Percentiles rank a stretch among this genome's conserved stretches.
These are phyloP conservation scores for Dipteronia dyeriana DNA, from an alignment of 345 rosid genomes.

Conservation along the genomic window DNA sequence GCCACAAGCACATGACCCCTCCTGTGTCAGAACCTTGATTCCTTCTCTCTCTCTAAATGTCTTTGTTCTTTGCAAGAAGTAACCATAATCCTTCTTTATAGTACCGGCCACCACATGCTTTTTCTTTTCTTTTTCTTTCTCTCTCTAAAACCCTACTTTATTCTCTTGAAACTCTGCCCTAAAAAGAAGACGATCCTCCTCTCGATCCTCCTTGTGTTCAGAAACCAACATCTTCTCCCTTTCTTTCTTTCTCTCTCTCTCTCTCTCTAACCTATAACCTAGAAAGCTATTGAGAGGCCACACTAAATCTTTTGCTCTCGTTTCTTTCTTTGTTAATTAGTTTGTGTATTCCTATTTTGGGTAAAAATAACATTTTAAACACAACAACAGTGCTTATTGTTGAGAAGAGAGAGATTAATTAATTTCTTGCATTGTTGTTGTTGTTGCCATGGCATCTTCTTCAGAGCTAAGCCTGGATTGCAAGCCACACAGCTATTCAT, in stretches of 20 bases:
- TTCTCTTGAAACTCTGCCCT: slow-evolving; percentile 60
- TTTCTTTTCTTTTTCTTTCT: slow-evolving; percentile 33
- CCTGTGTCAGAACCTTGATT: slow-evolving; percentile 54
- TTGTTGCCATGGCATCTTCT: slow-evolving; percentile 60
- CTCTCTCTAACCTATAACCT: slow-evolving; percentile 31
- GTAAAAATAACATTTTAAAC: slow-evolving; percentile 26
- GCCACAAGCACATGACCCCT: slow-evolving; percentile 51
- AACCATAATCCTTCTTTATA: slow-evolving; percentile 52
- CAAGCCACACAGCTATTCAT: slow-evolving; percentile 84
- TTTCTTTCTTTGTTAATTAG: slow-evolving; percentile 31
- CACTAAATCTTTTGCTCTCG: slow-evolving; percentile 35
- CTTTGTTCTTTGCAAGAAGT: slow-evolving; percentile 62
- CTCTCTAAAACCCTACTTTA: slow-evolving; percentile 40
- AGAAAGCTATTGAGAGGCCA: slow-evolving; percentile 38
- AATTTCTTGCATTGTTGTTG: not conserved
- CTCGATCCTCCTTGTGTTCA: slow-evolving; percentile 65
- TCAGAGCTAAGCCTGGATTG: slow-evolving; percentile 81
- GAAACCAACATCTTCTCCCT: slow-evolving; percentile 51
- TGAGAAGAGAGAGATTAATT: not conserved
- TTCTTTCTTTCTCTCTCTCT: slow-evolving; percentile 27
- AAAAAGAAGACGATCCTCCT: slow-evolving; percentile 58
- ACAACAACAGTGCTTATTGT: not conserved
- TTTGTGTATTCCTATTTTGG: slow-evolving; percentile 17
- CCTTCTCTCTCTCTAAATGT: slow-evolving; percentile 20
- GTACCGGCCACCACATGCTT: slow-evolving; percentile 22